These are phyloP conservation scores for Globisporangium nagaii DNA, from an alignment of 352 stramenopile genomes.

Conservation along the genomic window DNA sequence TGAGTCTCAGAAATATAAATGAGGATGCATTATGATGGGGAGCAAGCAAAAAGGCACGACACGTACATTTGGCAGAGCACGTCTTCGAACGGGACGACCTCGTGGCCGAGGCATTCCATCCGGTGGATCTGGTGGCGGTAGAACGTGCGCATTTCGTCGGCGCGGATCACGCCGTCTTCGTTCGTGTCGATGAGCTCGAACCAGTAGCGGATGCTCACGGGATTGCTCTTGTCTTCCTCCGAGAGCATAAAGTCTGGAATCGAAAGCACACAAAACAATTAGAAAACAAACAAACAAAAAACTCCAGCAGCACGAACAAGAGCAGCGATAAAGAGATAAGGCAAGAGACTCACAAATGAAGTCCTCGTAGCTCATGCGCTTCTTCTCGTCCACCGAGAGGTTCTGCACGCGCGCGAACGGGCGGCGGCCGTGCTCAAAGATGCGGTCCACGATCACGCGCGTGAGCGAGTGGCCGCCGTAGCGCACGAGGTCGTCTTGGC, in stretches of 20 bases:
- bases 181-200: conserved; percentile 98
- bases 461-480: conserved; percentile 83
- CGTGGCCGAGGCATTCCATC: conserved; percentile 98
- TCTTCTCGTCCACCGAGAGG: conserved; percentile 74
- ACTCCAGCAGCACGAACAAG: neutral
- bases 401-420: conserved; percentile 80
- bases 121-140: conserved; percentile 93
- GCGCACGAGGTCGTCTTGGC: conserved; percentile 74
- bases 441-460: conserved; percentile 83
- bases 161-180: conserved; percentile 94
- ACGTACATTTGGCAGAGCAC: conserved; percentile 98
- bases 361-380: conserved; percentile 89
- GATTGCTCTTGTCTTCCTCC: conserved; percentile 98
- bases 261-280: neutral
- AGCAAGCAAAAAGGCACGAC: too few relatives aligned
- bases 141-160: conserved; percentile 95
- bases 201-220: conserved; percentile 96
- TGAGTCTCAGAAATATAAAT: too few relatives aligned
- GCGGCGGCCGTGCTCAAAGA: conserved; percentile 77
- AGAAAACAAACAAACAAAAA: neutral
- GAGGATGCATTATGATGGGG: too few relatives aligned
- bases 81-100: conserved; percentile 98
- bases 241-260: conserved; percentile 96
- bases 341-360: conserved; percentile 73
- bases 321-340: neutral